Evolutionary conservation across 2,329 filamentous ascomycete genomes (phyloP), one percentile per base, ranked within the genome.

Genomic region (Fusarium newnesense): DNA sequence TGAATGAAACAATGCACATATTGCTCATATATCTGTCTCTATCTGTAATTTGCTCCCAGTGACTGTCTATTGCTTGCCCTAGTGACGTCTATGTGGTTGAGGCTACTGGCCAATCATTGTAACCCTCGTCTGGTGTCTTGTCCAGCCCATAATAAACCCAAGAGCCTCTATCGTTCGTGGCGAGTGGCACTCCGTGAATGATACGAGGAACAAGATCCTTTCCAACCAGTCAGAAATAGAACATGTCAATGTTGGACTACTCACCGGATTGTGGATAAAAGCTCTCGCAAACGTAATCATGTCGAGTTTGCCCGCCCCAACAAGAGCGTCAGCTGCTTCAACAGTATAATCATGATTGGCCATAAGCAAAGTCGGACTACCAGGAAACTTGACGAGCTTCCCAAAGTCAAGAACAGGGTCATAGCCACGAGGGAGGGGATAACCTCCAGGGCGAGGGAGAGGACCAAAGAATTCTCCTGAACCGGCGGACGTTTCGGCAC

Each of bases 361-460:
- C 63, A 69, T 62, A 2, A 67, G 63, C 24, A 57, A 34, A 2
- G 57, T 39, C 5, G 32, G 12, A 24, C 63, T 67, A 5, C 63
- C 63, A 3, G n/a, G n/a, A 13, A 57, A 67, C 44, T 67, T 62
- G 2, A 69, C 32, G 2, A 69, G 44, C 2, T n/a, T 13, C 4
- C 67, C 67, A 54, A 68, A 65, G 24, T 60, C 46, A 18, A 54
- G 42, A 4, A 68, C 39, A 8, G 65, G 61, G n/a, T 68, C 65
- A 18, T 60, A 68, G 4, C 26, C 52, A 15, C 1, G 34, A 9
- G 65, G 61, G 0, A 66, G n/a, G 13, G 42, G 59, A 43, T 62
- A 63, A 0, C 39, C 49, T 5, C 13, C 15, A 7, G 63, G 59
- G 1, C 36, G 47, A 8, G 8, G 3, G 4, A 26, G 24, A 18